A percentile compares a stretch with the other conserved stretches of the same genome.
Evolutionary conservation across 2,329 filamentous ascomycete genomes (phyloP).

Genomic region (Fusarium pilosicola): DNA sequence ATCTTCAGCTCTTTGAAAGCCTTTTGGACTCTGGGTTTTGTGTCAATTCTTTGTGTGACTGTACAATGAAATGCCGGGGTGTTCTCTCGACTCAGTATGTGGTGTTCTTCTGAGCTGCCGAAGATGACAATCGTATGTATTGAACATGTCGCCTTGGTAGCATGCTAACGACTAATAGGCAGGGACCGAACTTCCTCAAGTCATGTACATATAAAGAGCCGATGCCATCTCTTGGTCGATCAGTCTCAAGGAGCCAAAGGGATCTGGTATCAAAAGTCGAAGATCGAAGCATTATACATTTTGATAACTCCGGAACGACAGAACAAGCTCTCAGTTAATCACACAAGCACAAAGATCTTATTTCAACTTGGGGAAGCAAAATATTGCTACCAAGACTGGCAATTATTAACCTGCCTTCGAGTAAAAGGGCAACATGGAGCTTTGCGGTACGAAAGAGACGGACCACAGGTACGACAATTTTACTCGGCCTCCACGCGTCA

Average conservation of each 20-base stretch:
- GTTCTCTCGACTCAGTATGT: neutral
- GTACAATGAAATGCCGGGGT: neutral
- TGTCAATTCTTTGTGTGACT: neutral
- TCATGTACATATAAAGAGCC: neutral
- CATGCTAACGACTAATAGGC: neutral
- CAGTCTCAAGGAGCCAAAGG: neutral
- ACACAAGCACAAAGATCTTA: neutral
- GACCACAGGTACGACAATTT: neutral
- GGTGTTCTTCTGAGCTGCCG: neutral
- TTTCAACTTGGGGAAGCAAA: neutral
- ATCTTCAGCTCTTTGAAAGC: neutral
- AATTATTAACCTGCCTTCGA: neutral
- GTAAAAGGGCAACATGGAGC: neutral
- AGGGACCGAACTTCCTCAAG: neutral
- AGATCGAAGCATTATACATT: neutral
- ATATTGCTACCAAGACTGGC: neutral
- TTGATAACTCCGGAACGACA: neutral
- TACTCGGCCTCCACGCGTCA: slow-evolving; percentile 27
- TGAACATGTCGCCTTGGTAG: neutral
- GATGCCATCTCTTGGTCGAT: neutral
- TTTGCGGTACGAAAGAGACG: neutral
- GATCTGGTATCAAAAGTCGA: neutral
- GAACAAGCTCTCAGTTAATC: slow-evolving; percentile 2
- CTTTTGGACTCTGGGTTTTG: neutral
- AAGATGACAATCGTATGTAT: neutral